Evolutionary conservation across 345 rosid species (phyloP).

Genomic region (Cardamine chenopodiifolia): DNA sequence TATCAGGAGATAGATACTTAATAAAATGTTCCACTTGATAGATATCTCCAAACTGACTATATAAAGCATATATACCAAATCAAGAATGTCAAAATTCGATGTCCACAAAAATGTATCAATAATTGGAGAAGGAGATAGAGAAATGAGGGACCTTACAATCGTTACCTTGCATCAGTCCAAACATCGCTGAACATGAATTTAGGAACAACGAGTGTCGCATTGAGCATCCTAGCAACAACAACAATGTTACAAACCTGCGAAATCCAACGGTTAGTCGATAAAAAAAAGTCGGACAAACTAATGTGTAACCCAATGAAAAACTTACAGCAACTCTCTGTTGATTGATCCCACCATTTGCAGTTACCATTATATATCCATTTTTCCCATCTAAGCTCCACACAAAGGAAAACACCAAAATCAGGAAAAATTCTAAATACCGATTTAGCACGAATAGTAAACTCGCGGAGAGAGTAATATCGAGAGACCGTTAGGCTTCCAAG

Average conservation of each 20-base stretch:
- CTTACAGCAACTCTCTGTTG: conserved; percentile 99
- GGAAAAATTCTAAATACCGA: background rate
- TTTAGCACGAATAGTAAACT: background rate
- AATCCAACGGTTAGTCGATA: conserved; percentile 20
- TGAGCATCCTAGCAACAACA: conserved; percentile 77
- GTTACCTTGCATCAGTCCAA: conserved; percentile 91
- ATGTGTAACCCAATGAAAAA: background rate
- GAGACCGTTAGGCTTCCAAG: conserved; percentile 65
- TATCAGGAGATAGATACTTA: conserved; percentile 74
- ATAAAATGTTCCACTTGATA: conserved; percentile 92
- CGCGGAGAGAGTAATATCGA: conserved; percentile 27
- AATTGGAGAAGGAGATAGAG: background rate
- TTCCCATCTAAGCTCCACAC: conserved; percentile 57
- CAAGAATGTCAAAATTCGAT: conserved; percentile 7
- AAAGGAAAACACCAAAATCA: background rate
- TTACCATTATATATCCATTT: conserved; percentile 86
- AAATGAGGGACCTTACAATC: conserved; percentile 30
- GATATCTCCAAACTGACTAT: conserved; percentile 88
- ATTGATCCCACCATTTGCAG: conserved; percentile 98
- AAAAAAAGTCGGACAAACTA: background rate
- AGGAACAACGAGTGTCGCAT: conserved; percentile 90
- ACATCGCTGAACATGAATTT: conserved; percentile 93
- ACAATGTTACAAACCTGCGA: conserved; percentile 88
- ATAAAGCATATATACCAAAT: conserved; percentile 26
- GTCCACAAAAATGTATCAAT: background rate